These are phyloP conservation scores for Ogataea wickerhamii DNA, from an alignment of 805 yeast species.

Conservation along the genomic window DNA sequence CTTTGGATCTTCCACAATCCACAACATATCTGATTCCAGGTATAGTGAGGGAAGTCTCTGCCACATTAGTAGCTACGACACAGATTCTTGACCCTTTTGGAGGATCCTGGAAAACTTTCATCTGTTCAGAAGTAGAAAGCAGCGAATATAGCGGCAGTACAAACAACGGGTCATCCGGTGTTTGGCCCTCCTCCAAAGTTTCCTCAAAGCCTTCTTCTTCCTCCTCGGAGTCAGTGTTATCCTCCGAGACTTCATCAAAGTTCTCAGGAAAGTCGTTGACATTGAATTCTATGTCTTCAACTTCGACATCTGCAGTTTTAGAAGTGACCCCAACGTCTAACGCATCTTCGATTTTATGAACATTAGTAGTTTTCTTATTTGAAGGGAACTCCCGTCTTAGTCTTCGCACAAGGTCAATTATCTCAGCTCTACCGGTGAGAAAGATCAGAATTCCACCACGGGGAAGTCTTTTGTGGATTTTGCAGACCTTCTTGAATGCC, in stretches of 20 bases:
- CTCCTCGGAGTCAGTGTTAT: constrained; percentile 47
- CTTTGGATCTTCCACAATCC: constrained; percentile 93
- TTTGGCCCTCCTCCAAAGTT: constrained; percentile 62
- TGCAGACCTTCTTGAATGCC: constrained; percentile 77
- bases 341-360: constrained; percentile 29
- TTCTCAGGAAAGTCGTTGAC: constrained; percentile 38
- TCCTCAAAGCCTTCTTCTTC: constrained; percentile 73
- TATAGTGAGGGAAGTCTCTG: constrained; percentile 95
- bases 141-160: constrained; percentile 91
- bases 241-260: constrained; percentile 40
- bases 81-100: constrained; percentile 85
- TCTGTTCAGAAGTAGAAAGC: constrained; percentile 90
- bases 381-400: constrained; percentile 68
- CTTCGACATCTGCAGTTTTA: constrained; percentile 69
- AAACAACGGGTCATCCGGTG: constrained; percentile 73
- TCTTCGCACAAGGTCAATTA: constrained; percentile 66
- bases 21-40: constrained; percentile 94
- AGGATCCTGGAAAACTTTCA: constrained; percentile 84
- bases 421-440: constrained; percentile 93
- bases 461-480: constrained; percentile 82
- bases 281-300: constrained; percentile 78
- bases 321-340: constrained; percentile 50
- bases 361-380: constrained; percentile 24
- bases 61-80: constrained; percentile 95
- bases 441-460: constrained; percentile 92